Evolutionary conservation across 1,284 basidiomycete genomes (phyloP).

Genomic region (Ceratobasidium sp.): DNA sequence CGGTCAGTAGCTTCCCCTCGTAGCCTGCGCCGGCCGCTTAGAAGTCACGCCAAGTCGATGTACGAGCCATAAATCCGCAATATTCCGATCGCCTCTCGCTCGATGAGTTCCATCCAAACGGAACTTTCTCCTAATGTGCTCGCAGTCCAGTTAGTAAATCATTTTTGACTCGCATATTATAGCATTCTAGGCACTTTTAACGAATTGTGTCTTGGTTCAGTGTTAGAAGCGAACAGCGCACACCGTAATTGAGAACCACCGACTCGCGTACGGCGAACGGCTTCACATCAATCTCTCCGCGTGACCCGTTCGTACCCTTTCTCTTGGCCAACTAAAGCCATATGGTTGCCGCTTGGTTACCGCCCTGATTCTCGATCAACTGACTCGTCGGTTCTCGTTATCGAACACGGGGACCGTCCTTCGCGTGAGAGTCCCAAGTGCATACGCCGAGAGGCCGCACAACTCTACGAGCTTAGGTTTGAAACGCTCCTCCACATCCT

Average conservation of each 20-base stretch:
- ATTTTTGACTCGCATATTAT: too few relatives aligned
- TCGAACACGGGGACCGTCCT: not conserved
- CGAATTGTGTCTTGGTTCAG: not conserved
- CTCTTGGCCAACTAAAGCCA: not conserved
- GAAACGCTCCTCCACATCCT: not conserved
- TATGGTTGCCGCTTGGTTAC: not conserved
- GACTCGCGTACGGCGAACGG: not conserved
- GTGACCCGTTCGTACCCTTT: not conserved
- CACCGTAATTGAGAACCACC: not conserved
- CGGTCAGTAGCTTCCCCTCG: not conserved
- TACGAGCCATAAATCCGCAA: not conserved
- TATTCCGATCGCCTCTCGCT: not conserved
- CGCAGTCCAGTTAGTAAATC: not conserved
- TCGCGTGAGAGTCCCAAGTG: not conserved
- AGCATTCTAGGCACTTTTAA: not conserved
- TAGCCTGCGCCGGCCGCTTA: not conserved
- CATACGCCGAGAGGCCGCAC: not conserved
- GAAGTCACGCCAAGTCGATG: not conserved
- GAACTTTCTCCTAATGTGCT: not conserved
- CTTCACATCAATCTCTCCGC: not conserved
- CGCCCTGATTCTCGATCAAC: not conserved
- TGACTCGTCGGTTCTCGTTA: not conserved
- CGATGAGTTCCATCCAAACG: not conserved
- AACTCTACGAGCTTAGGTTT: not conserved
- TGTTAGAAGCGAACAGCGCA: not conserved